Conservation (phyloP, 306 rosid species). For the Pyrus pyrifolia region DNA sequence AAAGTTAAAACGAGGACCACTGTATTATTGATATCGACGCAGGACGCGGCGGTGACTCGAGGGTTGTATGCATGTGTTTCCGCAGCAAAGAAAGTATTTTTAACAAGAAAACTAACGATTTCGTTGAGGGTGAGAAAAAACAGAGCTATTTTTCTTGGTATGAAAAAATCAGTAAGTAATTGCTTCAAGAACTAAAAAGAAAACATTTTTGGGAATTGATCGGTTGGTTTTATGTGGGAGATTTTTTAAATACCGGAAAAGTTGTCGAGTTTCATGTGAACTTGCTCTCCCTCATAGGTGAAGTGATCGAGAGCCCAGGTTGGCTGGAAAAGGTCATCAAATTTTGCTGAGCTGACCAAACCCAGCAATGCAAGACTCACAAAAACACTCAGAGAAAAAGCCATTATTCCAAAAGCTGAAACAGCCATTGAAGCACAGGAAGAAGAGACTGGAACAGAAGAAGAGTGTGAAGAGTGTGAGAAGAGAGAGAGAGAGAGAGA, state of each 20-base stretch:
- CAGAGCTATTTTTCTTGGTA: not conserved
- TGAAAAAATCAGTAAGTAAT: not conserved
- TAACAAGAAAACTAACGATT: not conserved
- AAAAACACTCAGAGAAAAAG: conserved; percentile 17
- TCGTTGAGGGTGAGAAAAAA: too few species aligned
- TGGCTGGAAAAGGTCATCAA: conserved; percentile 80
- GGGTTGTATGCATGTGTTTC: too few species aligned
- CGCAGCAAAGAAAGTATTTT: too few species aligned
- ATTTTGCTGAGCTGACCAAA: conserved; percentile 47
- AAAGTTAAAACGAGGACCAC: too few species aligned
- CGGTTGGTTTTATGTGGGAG: not conserved
- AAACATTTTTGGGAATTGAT: not conserved
- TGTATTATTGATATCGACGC: too few species aligned
- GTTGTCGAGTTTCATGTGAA: conserved; percentile 73
- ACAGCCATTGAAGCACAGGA: conserved; percentile 3
- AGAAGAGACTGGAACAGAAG: not conserved
- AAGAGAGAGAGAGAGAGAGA: not conserved
- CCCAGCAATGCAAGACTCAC: conserved; percentile 40
- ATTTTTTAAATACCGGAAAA: conserved; percentile 46
- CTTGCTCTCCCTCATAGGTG: conserved; percentile 58
- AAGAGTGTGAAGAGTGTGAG: too few species aligned
- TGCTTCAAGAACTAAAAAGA: too few species aligned
- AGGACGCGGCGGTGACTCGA: too few species aligned
- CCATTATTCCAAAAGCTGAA: not conserved
- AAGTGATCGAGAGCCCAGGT: conserved; percentile 87